Evolutionary conservation across 2,329 filamentous ascomycete species (phyloP), one percentile per base, ranked within the genome.

Genomic region (Cryphonectria nitschkei): DNA sequence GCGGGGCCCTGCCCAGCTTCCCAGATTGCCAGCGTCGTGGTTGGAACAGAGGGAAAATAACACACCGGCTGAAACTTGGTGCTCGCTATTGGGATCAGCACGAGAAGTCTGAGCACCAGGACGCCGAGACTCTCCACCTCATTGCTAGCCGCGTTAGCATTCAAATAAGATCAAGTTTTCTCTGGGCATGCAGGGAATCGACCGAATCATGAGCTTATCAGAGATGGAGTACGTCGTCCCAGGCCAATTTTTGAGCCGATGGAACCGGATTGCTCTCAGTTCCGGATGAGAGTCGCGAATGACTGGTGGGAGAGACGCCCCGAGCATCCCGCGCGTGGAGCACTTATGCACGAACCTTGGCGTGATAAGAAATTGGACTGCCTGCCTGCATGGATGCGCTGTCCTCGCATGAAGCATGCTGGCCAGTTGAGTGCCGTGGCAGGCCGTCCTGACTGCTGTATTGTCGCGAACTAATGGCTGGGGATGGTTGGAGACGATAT

Each of bases 401-500:
- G 81, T 79, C 79, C 76, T 76, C 82, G 81, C 84, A 84, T 79
- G 80, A 79, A 79, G 80, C 50, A 46, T 22, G 37, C 26, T 52
- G 66, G 61, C 69, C 71, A 69, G 68, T 72, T 50, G 43, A 34
- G 63, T 37, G 66, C 32, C 68, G 60, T 34, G n/a, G n/a, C 61
- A 63, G 58, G 34, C 58, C 68, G 68, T 70, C 64, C 68, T 43
- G 39, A 66, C 43, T 32, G 8, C 37, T 8, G 29, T 41, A n/a
- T 46, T n/a, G 22, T 26, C 32, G 16, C 70, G 76, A 76, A 73
- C 83, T 81, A 87, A 85, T 86, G 84, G 84, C 79, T 79, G 76
- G 76, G 74, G 75, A 39, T 70, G 71, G 74, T 72, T 79, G 76
- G 76, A 74, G 75, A 26, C 70, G 71, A 74, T 72, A 74, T 77